phyloP scores from a whole-genome alignment of 2,329 filamentous ascomycete species.

The Trichoderma endophyticum region DNA sequence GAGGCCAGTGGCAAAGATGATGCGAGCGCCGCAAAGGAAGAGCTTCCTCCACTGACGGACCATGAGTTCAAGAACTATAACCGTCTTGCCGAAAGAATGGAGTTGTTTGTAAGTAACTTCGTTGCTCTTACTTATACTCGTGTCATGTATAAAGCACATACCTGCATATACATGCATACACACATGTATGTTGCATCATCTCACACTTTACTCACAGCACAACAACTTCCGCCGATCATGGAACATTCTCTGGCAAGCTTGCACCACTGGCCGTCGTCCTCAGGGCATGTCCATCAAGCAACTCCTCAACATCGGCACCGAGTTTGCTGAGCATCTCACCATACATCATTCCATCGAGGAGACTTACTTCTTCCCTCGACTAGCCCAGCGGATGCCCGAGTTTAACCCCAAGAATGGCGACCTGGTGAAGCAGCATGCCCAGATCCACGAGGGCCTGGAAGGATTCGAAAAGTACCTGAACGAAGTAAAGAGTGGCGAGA shows the following conservation, averaged over 20 bases:
- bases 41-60: conserved; percentile 60
- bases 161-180: background rate
- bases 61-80: conserved; percentile 70
- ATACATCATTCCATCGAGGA: conserved; percentile 84
- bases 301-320: conserved; percentile 65
- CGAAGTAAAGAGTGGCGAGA: conserved; percentile 60
- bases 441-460: conserved; percentile 76
- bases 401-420: conserved; percentile 58
- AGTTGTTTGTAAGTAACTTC: conserved; percentile 57
- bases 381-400: conserved; percentile 75
- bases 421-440: conserved; percentile 69
- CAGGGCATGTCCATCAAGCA: conserved; percentile 62
- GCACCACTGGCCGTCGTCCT: conserved; percentile 56
- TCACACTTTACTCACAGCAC: conserved; percentile 50
- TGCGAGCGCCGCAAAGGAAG: conserved; percentile 12
- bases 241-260: conserved; percentile 67
- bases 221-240: conserved; percentile 72
- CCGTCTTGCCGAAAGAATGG: conserved; percentile 70
- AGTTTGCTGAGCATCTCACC: conserved; percentile 68
- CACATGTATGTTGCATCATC: background rate
- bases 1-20: background rate
- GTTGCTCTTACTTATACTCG: background rate
- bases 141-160: background rate
- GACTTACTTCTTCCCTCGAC: conserved; percentile 70
- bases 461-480: conserved; percentile 63